Evolutionary conservation across 2,329 filamentous ascomycete species (phyloP), one percentile per base, ranked within the genome.

Genomic region (Ophiostoma ips): DNA sequence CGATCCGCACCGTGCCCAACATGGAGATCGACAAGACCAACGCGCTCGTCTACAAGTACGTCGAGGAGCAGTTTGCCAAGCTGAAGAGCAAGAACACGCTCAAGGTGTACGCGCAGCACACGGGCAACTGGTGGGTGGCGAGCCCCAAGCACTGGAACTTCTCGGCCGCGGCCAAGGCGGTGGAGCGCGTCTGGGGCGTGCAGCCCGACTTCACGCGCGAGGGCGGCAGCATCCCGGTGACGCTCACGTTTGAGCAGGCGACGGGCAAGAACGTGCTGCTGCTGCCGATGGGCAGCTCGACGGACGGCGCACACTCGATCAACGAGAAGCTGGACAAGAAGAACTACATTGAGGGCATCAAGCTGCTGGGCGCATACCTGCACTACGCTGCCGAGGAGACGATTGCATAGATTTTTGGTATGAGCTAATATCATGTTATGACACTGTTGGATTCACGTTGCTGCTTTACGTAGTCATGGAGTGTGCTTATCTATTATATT

Each of bases 91-190:
- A 98, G 76, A 98, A 98, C 73, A 88, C 75, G 15, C 68, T 94
- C 62, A 85, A 86, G 60, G 81, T 88, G 49, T 81, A 75, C 63
- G 75, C 89, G 52, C 82, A 90, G 68, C 92, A 98, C 72, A 83
- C 81, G 53, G 92, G 92, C 59, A 95, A 95, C 71, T 98, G 92
- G 92, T 98, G 92, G 92, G 88, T 94, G 45, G 88, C 94, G 44
- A 89, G 84, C 63, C 90, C 92, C 30, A 92, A 94, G 71, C 90
- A 98, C 76, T 96, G 92, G 88, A 98, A 98, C 76, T 98, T 96
- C 70, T 78, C 81, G 30, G 90, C 90, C 24, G 92, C 92, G 13
- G 80, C 83, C 62, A 96, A 95, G 76, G 92, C 92, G n/a, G 88
- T 92, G 33, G 84, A 96, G 73, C 80, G 87, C 56, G 92, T 98